Base-by-base conservation (phyloP, 2,329 filamentous ascomycete genomes). In the Aspergillus calidoustus region DNA sequence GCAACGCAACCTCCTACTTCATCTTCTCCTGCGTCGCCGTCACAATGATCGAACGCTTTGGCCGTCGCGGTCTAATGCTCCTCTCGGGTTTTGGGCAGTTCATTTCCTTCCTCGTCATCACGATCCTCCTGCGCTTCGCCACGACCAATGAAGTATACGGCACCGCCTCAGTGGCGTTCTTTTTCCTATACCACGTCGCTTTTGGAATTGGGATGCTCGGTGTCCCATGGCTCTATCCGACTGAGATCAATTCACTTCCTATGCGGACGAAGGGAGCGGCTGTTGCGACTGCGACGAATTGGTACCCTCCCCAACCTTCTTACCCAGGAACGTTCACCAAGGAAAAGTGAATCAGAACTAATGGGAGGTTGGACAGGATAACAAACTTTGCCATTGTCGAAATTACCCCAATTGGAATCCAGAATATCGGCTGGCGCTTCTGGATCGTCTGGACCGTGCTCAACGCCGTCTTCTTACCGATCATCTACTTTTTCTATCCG, bases 11-110 rank as follows among this genome's bases (percentile, higher is more conserved):
- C 31, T 78, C 75, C 28, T 84, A 84, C 64, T 75, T 84, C 3
- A 69, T 83, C 25, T 82, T 83, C 69, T 79, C 79, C 1, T 72
- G 82, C 13, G 78, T 83, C 47, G 80, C 76, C 3, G 81, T 83
- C 11, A 76, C 78, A 0, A 79, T 81, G 57, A 78, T 85, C 31
- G 83, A 85, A 64, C 72, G 77, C 68, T 82, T 83, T 63, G 86
- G 85, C 3, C 79, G 85, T 4, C 76, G 86, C 3, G 84, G 84
- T 66, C 77, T 87, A 72, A 83, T 88, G 79, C 80, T 87, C 71
- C 83, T 81, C 66, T 80, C 81, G 1, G 78, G 82, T 0, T 75
- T 77, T 0, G 82, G 83, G 0, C 83, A 85, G 69, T 79, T 74
- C 61, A 74, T 84, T 56, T 85, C 81, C 66, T 86, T 83, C 63